Base-by-base conservation (phyloP, 177 flowering plant species). In the Vitis hybrid region DNA sequence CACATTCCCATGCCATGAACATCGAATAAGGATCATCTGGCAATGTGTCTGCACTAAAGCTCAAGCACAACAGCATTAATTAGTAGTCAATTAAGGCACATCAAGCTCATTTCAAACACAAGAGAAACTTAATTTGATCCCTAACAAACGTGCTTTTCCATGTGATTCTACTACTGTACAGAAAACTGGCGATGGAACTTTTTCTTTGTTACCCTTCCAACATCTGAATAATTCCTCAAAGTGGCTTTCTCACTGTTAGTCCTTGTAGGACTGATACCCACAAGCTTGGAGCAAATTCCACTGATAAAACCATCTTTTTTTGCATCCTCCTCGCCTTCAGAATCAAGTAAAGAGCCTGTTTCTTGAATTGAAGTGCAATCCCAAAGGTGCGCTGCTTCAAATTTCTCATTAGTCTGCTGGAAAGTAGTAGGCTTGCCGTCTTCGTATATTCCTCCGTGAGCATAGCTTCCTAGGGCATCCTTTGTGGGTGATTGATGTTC, bases 161-260 rank as follows among this genome's bases (percentile, higher is more conserved):
- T 48, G 9, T 32, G 0, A 23, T 23, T 10, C 34, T 19, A 70
- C 32, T 61, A 58, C 23, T 73, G 55, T 4, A 60, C 8, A n/a
- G 81, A 71, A 61, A 75, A 69, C 30, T 82, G 86, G 55, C 85
- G 82, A 58, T 77, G 74, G 15, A 76, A 9, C 65, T 67, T 82
- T 64, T 82, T 86, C 76, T 66, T 81, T 60, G 70, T 52, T 8
- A 6, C 75, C 51, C 51, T 80, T 19, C 81, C 85, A 56, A 74
- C 80, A 75, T 84, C 81, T 0, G 86, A 81, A n/a, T 80, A 51
- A 57, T 81, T 77, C n/a, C 77, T 72, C 2, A 75, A 72, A 0
- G 54, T n/a, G 5, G 26, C 67, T 61, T 71, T 80, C 49, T 66
- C 68, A 3, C 54, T 67, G 60, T 59, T 59, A 45, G n/a, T 50